Conservation (phyloP, 768 basidiomycete genomes). For the Tylopilus sp. region DNA sequence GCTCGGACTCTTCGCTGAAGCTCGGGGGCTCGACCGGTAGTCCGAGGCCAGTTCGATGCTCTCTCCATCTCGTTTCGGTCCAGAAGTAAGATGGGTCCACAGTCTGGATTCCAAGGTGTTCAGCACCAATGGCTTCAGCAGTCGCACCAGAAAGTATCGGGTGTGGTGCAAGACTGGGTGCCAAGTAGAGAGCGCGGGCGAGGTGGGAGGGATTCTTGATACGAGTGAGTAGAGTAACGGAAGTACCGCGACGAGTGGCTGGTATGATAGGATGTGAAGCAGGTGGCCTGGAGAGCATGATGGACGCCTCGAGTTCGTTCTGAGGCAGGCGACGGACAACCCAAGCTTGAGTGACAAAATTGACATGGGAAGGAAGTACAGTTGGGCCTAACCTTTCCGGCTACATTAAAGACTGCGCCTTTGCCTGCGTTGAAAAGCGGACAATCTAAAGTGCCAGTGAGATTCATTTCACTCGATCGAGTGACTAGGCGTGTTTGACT, state of each 20-base stretch:
- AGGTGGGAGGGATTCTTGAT: constrained; percentile 72
- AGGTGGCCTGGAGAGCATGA: constrained; percentile 81
- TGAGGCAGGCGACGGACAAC: constrained; percentile 24
- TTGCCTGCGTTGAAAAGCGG: constrained; percentile 78
- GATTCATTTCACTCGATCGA: neutral
- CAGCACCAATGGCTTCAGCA: constrained; percentile 58
- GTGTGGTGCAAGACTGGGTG: constrained; percentile 61
- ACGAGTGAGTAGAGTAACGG: constrained; percentile 54
- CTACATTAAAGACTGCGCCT: constrained; percentile 80
- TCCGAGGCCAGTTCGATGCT: constrained; percentile 71
- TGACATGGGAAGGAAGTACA: neutral
- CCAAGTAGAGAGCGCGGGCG: constrained; percentile 65
- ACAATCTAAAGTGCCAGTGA: constrained; percentile 50
- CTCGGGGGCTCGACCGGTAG: constrained; percentile 53
- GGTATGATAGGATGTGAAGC: constrained; percentile 58
- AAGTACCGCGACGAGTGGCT: constrained; percentile 55
- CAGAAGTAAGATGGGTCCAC: constrained; percentile 79
- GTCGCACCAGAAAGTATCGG: constrained; percentile 64
- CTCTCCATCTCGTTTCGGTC: constrained; percentile 70
- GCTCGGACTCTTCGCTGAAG: constrained; percentile 10
- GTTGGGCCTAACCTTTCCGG: constrained; percentile 61
- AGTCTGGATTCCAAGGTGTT: constrained; percentile 47
- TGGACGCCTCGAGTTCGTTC: constrained; percentile 80
- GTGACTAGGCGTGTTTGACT: neutral
- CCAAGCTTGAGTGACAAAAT: neutral